A percentile compares a stretch with the other conserved stretches of the same genome.
These are phyloP conservation scores for Botrytis paeoniae DNA, from an alignment of 2,329 filamentous ascomycete genomes.

Conservation along the genomic window DNA sequence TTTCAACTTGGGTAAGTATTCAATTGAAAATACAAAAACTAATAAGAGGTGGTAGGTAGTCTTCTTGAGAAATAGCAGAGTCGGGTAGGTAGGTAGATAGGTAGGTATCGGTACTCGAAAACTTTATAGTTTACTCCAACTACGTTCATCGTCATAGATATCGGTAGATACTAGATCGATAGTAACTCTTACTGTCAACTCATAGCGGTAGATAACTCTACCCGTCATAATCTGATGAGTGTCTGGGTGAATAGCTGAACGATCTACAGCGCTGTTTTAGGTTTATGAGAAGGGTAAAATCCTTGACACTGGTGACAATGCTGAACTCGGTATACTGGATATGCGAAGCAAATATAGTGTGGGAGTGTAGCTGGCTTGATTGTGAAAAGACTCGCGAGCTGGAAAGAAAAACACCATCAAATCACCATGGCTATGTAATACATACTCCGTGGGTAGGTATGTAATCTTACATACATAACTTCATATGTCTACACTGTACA, in stretches of 20 bases:
- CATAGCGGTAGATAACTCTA: neutral
- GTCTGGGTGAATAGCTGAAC: neutral
- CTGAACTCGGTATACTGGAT: neutral
- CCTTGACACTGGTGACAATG: neutral
- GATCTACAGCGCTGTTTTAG: conserved; percentile 3
- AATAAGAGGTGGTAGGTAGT: neutral
- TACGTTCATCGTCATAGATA: neutral
- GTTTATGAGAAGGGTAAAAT: neutral
- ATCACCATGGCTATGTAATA: neutral
- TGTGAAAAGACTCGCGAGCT: neutral
- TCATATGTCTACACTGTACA: neutral
- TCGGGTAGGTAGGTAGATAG: neutral
- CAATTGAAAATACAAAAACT: neutral
- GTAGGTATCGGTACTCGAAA: neutral
- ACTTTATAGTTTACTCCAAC: neutral
- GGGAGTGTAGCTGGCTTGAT: neutral
- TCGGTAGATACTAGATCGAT: neutral
- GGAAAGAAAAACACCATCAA: neutral
- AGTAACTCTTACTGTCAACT: neutral
- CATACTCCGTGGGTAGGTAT: neutral
- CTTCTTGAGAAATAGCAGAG: neutral
- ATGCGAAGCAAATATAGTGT: neutral
- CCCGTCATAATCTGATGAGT: neutral
- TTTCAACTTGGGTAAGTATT: neutral
- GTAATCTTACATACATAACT: neutral